Conservation (phyloP, 192 early-diverging fungal genomes). For the Umbelopsis vinacea region DNA sequence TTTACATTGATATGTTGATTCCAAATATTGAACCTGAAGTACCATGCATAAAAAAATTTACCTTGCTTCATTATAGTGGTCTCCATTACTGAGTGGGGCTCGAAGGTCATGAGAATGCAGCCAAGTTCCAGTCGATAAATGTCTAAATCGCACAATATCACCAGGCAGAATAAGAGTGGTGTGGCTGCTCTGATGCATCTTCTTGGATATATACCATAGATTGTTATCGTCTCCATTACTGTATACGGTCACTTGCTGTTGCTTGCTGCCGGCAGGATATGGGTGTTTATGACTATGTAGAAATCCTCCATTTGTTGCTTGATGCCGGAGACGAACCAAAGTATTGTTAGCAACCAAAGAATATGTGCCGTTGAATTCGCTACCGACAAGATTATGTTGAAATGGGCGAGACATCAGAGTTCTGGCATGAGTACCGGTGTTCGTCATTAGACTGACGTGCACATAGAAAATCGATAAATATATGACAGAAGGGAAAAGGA, state of each 20-base stretch:
- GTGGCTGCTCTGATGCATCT: not conserved
- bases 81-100: conserved; percentile 67
- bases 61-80: conserved; percentile 77
- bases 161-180: conserved; percentile 58
- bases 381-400: conserved; percentile 79
- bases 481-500: conserved; percentile 74
- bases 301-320: conserved; percentile 74
- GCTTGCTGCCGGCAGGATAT: conserved; percentile 77
- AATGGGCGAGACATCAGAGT: conserved; percentile 90
- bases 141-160: conserved; percentile 76
- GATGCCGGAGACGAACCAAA: conserved; percentile 64
- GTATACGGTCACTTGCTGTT: conserved; percentile 83
- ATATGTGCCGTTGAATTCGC: conserved; percentile 48
- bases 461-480: conserved; percentile 88
- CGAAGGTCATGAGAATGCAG: conserved; percentile 75
- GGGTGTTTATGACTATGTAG: conserved; percentile 69
- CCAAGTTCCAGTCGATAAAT: conserved; percentile 55
- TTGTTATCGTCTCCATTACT: conserved; percentile 84
- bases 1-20: too few relatives aligned
- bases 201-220: conserved; percentile 64
- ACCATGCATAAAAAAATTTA: conserved; percentile 18
- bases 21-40: too few relatives aligned
- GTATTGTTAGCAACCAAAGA: conserved; percentile 67
- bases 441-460: conserved; percentile 80
- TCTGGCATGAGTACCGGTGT: conserved; percentile 80